A percentile compares a stretch with the other conserved stretches of the same genome.
Conservation (phyloP, 1,284 basidiomycete genomes). For the Ustilago cynodontis region DNA sequence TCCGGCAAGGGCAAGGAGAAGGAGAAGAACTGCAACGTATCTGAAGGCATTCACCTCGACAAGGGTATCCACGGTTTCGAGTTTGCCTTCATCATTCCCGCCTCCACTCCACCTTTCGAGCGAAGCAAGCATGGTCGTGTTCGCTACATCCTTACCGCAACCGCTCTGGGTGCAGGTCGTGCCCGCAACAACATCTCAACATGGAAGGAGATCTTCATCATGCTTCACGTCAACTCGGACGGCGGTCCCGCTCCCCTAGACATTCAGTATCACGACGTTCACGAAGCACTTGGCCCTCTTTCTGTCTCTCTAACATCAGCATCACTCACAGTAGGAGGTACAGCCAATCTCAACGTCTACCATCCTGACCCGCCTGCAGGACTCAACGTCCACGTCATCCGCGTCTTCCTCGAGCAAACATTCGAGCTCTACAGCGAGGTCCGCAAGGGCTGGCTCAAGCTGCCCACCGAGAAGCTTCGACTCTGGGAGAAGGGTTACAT, state of each 20-base stretch:
- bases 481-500: constrained; percentile 67
- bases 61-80: constrained; percentile 68
- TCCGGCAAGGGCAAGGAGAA: constrained; percentile 52
- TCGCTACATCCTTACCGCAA: constrained; percentile 65
- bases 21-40: constrained; percentile 30
- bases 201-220: constrained; percentile 65
- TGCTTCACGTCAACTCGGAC: constrained; percentile 62
- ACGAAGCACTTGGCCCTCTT: constrained; percentile 65
- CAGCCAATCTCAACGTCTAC: constrained; percentile 54
- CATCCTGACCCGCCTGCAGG: constrained; percentile 66
- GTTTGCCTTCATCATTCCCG: constrained; percentile 68
- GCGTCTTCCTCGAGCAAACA: constrained; percentile 67
- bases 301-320: constrained; percentile 62
- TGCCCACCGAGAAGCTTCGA: constrained; percentile 64
- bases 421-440: constrained; percentile 65
- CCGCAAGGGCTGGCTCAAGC: constrained; percentile 59
- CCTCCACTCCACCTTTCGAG: constrained; percentile 65
- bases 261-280: constrained; percentile 65
- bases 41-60: constrained; percentile 56
- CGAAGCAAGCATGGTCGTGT: constrained; percentile 65
- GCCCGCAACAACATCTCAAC: constrained; percentile 56
- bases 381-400: constrained; percentile 63
- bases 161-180: constrained; percentile 64
- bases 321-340: constrained; percentile 67
- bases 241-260: constrained; percentile 66